Base-by-base conservation (phyloP, 768 basidiomycete genomes). In the Tylopilus intermedius region DNA sequence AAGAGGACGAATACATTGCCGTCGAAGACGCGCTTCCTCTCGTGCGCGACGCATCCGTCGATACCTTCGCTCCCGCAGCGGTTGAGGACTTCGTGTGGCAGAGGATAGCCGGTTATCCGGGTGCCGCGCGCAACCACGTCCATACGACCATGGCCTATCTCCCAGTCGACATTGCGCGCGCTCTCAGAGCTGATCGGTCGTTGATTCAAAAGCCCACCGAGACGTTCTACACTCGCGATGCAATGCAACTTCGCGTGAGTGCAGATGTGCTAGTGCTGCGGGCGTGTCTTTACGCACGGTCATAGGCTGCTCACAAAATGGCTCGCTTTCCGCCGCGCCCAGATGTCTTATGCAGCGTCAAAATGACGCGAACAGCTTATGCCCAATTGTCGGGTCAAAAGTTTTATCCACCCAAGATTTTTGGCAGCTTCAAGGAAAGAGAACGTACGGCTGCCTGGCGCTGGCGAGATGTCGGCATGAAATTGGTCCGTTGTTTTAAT, bases 151-250 rank as follows among this genome's bases (percentile, higher is more conserved):
- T 86, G 55, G 89, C 82, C 1, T 89, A 88, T 61, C 67, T 99
- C 8, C 94, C 96, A 5, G 56, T 74, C 14, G 88, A 92, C 49
- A 80, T 98, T 49, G 89, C 86, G 4, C 83, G 79, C 62, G 85
- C 88, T 0, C 74, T 99, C 29, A 65, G 74, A 7, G 69, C 73
- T 9, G 73, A 83, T 55, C 86, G 86, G 0, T 70, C 77, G 2
- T 77, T 99, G 13, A 75, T 94, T 14, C 93, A 97, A 61, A 87
- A 84, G 62, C 89, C 94, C 0, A 79, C 89, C 3, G 94, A 94
- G 69, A 80, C 88, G 4, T 99, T 99, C 68, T 99, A 99, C 68
- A 96, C 94, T 4, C 80, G 96, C 49, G 96, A 98, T 73, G 88
- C 90, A 1, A 75, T 86, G 13, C 93, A 94, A 67, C 74, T 97